Base-by-base conservation (phyloP, 1,139 yeast genomes). In the Torulaspora globosa region DNA sequence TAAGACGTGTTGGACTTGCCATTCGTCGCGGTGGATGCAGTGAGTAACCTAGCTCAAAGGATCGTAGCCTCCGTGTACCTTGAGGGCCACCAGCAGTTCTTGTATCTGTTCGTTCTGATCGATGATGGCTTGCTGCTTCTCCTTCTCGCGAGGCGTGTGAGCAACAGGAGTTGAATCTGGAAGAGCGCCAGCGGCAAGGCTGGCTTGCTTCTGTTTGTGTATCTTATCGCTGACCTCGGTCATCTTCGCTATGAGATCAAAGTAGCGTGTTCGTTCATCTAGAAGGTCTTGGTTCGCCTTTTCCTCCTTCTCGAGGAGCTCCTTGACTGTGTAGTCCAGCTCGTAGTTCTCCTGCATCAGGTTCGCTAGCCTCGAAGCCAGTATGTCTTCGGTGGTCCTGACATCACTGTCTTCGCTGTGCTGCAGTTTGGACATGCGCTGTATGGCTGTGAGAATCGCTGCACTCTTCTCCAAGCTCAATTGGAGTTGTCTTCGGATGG, bases 391-490 rank as follows among this genome's bases (percentile, higher is more conserved):
- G 3, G 50, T 47, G 12, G 44, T 41, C n/a, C 14, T 23, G 18
- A 35, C 12, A 41, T 30, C 23, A 41, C 24, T 26, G 7, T 29
- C 31, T 15, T 24, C 4, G 6, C 15, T 11, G 27, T 14, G 21
- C 6, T 33, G 9, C 2, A 24, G 41, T 7, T 27, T 40, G 32
- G 39, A 34, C 35, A 36, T 38, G 28, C 56, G 47, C 30, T 53
- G 52, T 18, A 51, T 28, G 2, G 62, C 42, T 30, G 56, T 53
- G 9, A 54, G 41, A 15, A 53, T 48, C 2, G 64, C 56, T n/a
- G 50, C 54, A 19, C 56, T 53, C 44, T 57, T 56, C 10, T 60
- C 60, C 27, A 62, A 18, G 6, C 58, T 55, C 42, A 56, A 42
- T 34, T 60, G 62, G 24, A 60, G 28, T 32, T 55, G 57, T 18